Percentiles rank a stretch among this genome's conserved stretches.
Evolutionary conservation across 2,329 filamentous ascomycete genomes (phyloP).

Genomic region (Colletotrichum melonis): DNA sequence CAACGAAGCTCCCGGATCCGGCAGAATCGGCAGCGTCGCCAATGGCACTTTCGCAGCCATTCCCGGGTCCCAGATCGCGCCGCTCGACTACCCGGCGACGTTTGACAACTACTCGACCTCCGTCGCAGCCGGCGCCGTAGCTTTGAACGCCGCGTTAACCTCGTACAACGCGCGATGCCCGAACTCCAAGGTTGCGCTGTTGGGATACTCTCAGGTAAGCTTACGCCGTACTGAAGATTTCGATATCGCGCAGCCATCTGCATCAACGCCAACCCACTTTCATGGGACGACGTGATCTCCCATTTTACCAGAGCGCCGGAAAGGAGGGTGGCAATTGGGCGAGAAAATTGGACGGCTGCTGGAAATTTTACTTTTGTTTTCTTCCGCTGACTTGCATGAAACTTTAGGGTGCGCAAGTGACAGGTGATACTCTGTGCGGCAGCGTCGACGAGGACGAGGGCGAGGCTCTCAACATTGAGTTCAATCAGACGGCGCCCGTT

Average conservation of each 20-base stretch:
- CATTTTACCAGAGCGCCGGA: neutral
- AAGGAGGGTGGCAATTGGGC: neutral
- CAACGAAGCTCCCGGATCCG: conserved; percentile 47
- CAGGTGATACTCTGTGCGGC: conserved; percentile 52
- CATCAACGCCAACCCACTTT: neutral
- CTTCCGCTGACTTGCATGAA: conserved; percentile 16
- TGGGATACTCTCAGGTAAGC: conserved; percentile 55
- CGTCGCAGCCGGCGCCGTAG: conserved; percentile 46
- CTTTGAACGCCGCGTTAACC: conserved; percentile 44
- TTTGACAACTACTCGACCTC: conserved; percentile 48
- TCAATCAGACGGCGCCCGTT: conserved; percentile 41
- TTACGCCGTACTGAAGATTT: neutral
- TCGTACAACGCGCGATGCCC: conserved; percentile 50
- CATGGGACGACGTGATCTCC: neutral
- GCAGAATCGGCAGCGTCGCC: conserved; percentile 47
- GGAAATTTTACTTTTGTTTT: neutral
- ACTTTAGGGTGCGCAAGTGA: conserved; percentile 51
- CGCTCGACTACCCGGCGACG: conserved; percentile 53
- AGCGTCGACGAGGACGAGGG: conserved; percentile 39
- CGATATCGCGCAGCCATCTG: neutral
- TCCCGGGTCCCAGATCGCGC: conserved; percentile 46
- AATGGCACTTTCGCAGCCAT: conserved; percentile 46
- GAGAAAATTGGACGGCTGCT: neutral
- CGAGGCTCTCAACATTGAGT: conserved; percentile 12
- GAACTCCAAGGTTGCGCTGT: conserved; percentile 51